A percentile compares a stretch with the other conserved stretches of the same genome.
phyloP scores from a whole-genome alignment of 306 rosid genomes.

The Oemleria cerasiformis region DNA sequence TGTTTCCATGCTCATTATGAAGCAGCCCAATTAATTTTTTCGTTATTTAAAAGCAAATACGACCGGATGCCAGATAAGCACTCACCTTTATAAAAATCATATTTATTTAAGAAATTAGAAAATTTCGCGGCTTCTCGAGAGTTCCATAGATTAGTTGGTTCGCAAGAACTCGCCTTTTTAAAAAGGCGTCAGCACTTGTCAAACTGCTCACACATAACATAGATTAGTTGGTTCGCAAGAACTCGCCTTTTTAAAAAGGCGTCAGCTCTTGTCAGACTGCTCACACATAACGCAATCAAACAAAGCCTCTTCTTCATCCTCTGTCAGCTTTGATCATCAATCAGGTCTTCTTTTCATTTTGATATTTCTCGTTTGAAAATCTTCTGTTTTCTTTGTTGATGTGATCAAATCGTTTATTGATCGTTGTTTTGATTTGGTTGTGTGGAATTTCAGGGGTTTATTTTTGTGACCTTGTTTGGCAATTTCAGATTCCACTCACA shows the following conservation, averaged over 20 bases:
- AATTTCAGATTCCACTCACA: slow-evolving; percentile 26
- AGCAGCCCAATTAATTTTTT: neutral
- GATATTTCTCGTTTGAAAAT: neutral
- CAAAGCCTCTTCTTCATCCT: neutral
- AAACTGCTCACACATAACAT: neutral
- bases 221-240: no score
- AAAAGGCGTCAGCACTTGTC: neutral
- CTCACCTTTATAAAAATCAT: neutral
- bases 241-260: no score
- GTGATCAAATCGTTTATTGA: neutral
- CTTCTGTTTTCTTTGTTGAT: neutral
- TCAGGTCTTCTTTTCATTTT: neutral
- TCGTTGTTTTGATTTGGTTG: neutral
- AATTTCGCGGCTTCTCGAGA: slow-evolving; percentile 29
- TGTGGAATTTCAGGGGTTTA: slow-evolving; percentile 21
- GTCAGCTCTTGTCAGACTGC: neutral
- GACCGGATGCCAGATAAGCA: neutral
- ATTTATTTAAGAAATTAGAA: neutral
- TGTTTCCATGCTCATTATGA: neutral
- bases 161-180: neutral
- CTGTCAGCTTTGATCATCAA: neutral
- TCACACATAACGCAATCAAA: no score
- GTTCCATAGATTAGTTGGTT: slow-evolving; percentile 10
- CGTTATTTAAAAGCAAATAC: neutral
- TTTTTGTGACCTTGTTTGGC: slow-evolving; percentile 35